Evolutionary conservation across 2,329 filamentous ascomycete species (phyloP), one percentile per base, ranked within the genome.

Genomic region (Fusarium sp.): DNA sequence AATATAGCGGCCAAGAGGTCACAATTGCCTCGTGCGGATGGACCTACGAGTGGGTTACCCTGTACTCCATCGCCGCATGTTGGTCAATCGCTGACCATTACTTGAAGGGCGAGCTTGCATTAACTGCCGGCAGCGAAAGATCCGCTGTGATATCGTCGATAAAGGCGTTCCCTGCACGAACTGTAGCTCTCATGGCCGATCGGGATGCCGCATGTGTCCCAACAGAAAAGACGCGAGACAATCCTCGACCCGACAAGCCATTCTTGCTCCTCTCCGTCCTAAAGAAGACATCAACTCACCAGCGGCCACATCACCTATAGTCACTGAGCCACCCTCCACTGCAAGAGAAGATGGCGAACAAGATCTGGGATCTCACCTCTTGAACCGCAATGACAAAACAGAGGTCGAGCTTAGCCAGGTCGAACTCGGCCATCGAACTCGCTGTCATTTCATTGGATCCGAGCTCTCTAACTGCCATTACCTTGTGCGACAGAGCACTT

Each of bases 391-490:
- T 15, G 62, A 67, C 20, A 31, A 39, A 13, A 51, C 51, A 51
- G 51, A 38, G 9, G 61, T 53, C 13, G 64, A 59, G 8, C 61
- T 67, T 10, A 13, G 45, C 7, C 22, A 38, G 5, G 64, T 44
- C 18, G 64, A 59, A 9, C 61, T 67, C 11, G 64, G 61, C 2
- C 64, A 67, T 20, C 33, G 53, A 5, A 66, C 51, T 66, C 61
- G 64, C 3, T 42, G 31, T 18, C 61, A 67, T 6, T 67, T 60
- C 10, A 66, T 67, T 22, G 64, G 64, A 4, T 44, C 44, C 7
- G 61, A 66, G 9, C 16, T 67, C 0, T 67, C 64, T 0, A 67
- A 67, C 24, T 67, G 64, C 9, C 38, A 60, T 7, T 67, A 67
- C 6, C 64, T 67, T 7, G 45, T 67, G 4, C 51, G 61, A 0